Conservation (phyloP, 1,139 yeast species). For the Pichia sp. region DNA sequence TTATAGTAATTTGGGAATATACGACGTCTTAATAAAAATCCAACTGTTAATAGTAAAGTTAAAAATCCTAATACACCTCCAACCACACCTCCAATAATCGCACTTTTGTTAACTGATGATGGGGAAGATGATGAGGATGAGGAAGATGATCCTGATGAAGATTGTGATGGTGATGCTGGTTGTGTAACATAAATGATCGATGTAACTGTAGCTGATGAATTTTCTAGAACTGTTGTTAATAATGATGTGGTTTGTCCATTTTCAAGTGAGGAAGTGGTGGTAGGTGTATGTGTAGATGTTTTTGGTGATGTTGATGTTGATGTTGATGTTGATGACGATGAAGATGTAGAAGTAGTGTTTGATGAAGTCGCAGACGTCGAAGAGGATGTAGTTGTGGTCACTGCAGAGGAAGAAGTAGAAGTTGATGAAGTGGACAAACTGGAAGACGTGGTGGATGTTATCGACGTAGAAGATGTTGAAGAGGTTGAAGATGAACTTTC, state of each 20-base stretch:
- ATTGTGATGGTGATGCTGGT: conserved; percentile 13
- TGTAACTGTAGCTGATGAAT: conserved; percentile 20
- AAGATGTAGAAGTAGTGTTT: neutral
- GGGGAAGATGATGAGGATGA: conserved; percentile 17
- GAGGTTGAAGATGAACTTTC: conserved; percentile 20
- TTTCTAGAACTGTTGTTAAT: conserved; percentile 20
- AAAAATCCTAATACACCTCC: conserved; percentile 56
- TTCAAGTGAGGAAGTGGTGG: neutral
- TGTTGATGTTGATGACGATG: neutral
- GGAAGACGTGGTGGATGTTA: too few species aligned
- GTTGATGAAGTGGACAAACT: neutral
- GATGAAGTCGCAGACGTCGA: neutral
- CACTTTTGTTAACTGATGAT: conserved; percentile 34
- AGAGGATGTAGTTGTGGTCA: neutral
- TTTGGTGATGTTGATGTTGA: neutral
- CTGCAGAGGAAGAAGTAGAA: conserved; percentile 6
- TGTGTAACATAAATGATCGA: conserved; percentile 25
- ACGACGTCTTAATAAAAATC: conserved; percentile 44
- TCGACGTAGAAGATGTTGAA: conserved; percentile 14
- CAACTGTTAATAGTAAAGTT: conserved; percentile 37
- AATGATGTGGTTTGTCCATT: conserved; percentile 19
- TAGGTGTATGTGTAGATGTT: neutral
- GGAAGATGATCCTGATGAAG: conserved; percentile 12
- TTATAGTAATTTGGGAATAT: conserved; percentile 41
- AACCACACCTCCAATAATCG: conserved; percentile 65